These are phyloP conservation scores for Ustilago cynodontis DNA, from an alignment of 1,284 basidiomycete species.

Conservation along the genomic window DNA sequence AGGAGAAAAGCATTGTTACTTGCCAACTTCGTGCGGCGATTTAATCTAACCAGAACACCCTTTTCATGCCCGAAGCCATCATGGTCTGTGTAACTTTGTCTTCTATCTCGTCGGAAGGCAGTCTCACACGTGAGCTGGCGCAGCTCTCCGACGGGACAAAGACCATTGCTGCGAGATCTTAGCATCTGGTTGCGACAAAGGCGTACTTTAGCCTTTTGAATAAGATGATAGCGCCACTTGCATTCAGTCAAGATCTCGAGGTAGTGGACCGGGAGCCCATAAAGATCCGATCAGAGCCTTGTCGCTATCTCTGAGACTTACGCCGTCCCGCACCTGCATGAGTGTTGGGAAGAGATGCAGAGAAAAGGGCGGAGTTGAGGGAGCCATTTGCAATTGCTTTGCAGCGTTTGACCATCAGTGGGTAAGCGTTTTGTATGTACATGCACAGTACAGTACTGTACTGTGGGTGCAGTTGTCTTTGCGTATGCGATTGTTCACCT, in stretches of 20 bases:
- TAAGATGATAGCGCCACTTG: too few relatives aligned
- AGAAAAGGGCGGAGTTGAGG: constrained; percentile 11
- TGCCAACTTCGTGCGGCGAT: not conserved
- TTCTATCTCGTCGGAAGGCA: not conserved
- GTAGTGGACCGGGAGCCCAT: too few relatives aligned
- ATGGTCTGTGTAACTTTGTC: too few relatives aligned
- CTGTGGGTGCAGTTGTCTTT: too few relatives aligned
- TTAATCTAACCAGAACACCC: not conserved
- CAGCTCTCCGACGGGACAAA: not conserved
- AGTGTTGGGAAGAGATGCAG: not conserved
- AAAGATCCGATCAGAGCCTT: too few relatives aligned
- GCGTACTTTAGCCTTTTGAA: not conserved
- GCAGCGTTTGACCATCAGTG: too few relatives aligned
- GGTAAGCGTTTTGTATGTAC: too few relatives aligned
- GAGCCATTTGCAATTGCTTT: constrained; percentile 4
- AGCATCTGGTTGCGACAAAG: not conserved
- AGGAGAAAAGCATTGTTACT: not conserved
- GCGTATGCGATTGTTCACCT: too few relatives aligned
- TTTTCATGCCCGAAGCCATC: constrained; percentile 1
- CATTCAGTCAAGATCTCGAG: too few relatives aligned
- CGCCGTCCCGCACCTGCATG: constrained; percentile 16
- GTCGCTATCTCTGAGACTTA: too few relatives aligned
- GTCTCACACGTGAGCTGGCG: constrained; percentile 1
- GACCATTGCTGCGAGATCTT: not conserved
- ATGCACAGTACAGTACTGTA: not conserved